Evolutionary conservation across 805 yeast species (phyloP), one percentile per base, ranked within the genome.

Genomic region (Kazachstania kunashirensis): DNA sequence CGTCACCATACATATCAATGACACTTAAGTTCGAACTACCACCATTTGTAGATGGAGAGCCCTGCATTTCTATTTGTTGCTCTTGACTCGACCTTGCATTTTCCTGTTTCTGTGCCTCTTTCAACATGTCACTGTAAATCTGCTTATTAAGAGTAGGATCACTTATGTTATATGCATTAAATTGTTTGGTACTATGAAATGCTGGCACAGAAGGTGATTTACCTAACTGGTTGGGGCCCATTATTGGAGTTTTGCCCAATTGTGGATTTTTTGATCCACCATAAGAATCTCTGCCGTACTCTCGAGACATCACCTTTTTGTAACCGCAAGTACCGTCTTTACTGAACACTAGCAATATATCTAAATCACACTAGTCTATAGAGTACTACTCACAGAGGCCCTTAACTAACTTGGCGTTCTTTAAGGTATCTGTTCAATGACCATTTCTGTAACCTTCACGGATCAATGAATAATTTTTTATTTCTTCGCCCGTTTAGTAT

Each of bases 1-100:
- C 53, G 35, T 61, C 65, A 0, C 57, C 57, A 42, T 63, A 63
- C 46, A 63, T 42, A 31, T 62, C 65, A 29, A 63, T 60, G 10
- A 63, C 58, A 34, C 68, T 63, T 32, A 61, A 37, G 18, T 50
- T 53, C 5, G 56, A 57, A 28, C 52, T 55, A 6, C 51, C 51
- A 9, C 34, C 36, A 19, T 15, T 29, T 10, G 23, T 24, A 7
- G 34, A 20, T 6, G 35, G n/a, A 2, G 30, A 20, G 3, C 27
- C 31, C n/a, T 29, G 31, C 8, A 29, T n/a, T n/a, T n/a, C n/a
- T n/a, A n/a, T n/a, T n/a, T n/a, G 21, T 6, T 16, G 21, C 3
- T n/a, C n/a, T n/a, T 23, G 13, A 23, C 21, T 15, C 15, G 13
- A 6, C 6, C 14, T n/a, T 25, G 13, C 13, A n/a, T 15, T 25